phyloP scores from a whole-genome alignment of 768 basidiomycete species.

The Lentinula detonsa region DNA sequence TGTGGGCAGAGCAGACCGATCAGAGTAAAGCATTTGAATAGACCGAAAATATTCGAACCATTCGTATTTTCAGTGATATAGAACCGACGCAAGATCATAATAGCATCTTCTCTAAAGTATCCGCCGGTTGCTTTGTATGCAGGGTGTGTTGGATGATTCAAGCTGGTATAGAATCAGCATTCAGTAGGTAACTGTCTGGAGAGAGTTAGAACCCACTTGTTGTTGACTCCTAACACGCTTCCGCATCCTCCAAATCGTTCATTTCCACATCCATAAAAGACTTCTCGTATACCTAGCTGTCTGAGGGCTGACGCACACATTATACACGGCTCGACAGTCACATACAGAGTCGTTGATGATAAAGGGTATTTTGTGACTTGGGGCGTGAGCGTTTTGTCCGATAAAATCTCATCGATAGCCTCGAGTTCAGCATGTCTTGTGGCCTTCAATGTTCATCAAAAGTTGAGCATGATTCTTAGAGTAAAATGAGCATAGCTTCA shows the following conservation, averaged over 20 bases:
- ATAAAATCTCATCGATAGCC: slow-evolving; percentile 85
- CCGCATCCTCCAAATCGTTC: slow-evolving; percentile 97
- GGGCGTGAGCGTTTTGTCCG: slow-evolving; percentile 53
- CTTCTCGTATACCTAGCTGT: slow-evolving; percentile 86
- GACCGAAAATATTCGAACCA: slow-evolving; percentile 39
- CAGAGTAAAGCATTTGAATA: slow-evolving; percentile 6
- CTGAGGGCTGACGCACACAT: slow-evolving; percentile 97
- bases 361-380: slow-evolving; percentile 53
- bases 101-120: slow-evolving; percentile 76
- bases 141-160: slow-evolving; percentile 68
- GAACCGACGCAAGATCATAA: slow-evolving; percentile 80
- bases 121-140: slow-evolving; percentile 72
- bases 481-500: slow-evolving; percentile 11
- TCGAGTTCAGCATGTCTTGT: slow-evolving; percentile 97
- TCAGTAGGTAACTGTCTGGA: neutral
- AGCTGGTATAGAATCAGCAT: slow-evolving; percentile 29
- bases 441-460: slow-evolving; percentile 46
- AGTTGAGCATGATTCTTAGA: neutral
- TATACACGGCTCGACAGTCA: slow-evolving; percentile 98
- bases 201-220: slow-evolving; percentile 39
- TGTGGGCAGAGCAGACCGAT: slow-evolving; percentile 24
- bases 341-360: slow-evolving; percentile 79
- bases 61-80: slow-evolving; percentile 92
- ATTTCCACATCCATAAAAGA: slow-evolving; percentile 91
- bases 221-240: slow-evolving; percentile 86